A percentile compares a stretch with the other conserved stretches of the same genome.
Evolutionary conservation across 2,329 filamentous ascomycete genomes (phyloP).

Genomic region (Escovopsis sp.): DNA sequence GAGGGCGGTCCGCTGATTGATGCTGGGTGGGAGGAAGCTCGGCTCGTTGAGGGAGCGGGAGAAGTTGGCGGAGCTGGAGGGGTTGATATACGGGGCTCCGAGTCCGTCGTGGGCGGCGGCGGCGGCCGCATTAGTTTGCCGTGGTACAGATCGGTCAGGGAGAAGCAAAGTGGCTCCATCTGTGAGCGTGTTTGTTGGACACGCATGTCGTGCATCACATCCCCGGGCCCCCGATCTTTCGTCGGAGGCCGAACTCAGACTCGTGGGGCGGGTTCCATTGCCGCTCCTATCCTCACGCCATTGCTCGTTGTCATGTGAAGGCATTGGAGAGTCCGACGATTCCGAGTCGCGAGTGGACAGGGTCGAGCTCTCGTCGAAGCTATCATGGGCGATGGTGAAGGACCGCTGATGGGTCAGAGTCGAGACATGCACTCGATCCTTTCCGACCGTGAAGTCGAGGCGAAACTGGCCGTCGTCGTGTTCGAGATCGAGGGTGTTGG

Average conservation of each 20-base stretch:
- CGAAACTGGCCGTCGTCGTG: slow-evolving; percentile 21
- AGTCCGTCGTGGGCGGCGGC: slow-evolving; percentile 7
- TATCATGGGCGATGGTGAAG: slow-evolving; percentile 30
- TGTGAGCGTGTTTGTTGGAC: slow-evolving; percentile 8
- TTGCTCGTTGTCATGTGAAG: slow-evolving; percentile 21
- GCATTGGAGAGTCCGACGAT: slow-evolving; percentile 29
- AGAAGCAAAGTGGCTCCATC: slow-evolving; percentile 14
- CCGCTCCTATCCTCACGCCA: slow-evolving; percentile 9
- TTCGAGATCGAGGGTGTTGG: slow-evolving; percentile 28
- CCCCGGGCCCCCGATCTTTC: slow-evolving; percentile 28
- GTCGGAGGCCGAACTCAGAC: slow-evolving; percentile 44
- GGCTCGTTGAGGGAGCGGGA: slow-evolving; percentile 8
- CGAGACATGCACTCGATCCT: slow-evolving; percentile 21
- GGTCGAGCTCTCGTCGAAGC: slow-evolving; percentile 39
- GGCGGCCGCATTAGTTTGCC: slow-evolving; percentile 5
- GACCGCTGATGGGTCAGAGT: slow-evolving; percentile 25
- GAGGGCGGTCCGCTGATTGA: slow-evolving; percentile 5
- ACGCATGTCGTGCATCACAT: slow-evolving; percentile 14
- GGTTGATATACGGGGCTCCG: slow-evolving; percentile 2
- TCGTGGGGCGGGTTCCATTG: slow-evolving; percentile 29
- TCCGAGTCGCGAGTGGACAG: slow-evolving; percentile 38
- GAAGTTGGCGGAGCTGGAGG: slow-evolving; percentile 5
- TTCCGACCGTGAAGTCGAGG: slow-evolving; percentile 17
- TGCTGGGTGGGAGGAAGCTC: slow-evolving; percentile 7
- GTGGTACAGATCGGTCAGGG: slow-evolving; percentile 15